These are phyloP conservation scores for Elsinoe fawcettii DNA, from an alignment of 2,329 filamentous ascomycete genomes.

Conservation along the genomic window DNA sequence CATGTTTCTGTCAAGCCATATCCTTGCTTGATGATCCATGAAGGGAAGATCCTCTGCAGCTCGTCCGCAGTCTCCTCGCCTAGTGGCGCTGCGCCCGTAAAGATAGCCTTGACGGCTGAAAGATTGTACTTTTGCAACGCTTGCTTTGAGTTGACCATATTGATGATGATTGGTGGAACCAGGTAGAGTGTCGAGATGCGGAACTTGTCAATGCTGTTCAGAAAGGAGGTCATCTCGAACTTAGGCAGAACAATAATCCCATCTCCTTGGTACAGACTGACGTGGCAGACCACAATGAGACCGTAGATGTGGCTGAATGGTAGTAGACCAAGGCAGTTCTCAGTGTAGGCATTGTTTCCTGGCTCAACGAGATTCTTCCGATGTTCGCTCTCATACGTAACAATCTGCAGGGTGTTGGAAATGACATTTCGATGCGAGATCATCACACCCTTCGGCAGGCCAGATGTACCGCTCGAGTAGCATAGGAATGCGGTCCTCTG, in stretches of 20 bases:
- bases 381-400: constrained; percentile 40
- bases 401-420: constrained; percentile 61
- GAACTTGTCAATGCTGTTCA: constrained; percentile 58
- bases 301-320: constrained; percentile 79
- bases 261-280: constrained; percentile 62
- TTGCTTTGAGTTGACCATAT: constrained; percentile 59
- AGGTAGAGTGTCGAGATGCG: constrained; percentile 61
- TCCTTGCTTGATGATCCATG: constrained; percentile 58
- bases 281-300: constrained; percentile 62
- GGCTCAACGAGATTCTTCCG: constrained; percentile 35
- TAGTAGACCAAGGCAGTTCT: constrained; percentile 59
- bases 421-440: constrained; percentile 75
- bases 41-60: constrained; percentile 53
- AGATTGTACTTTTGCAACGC: constrained; percentile 61
- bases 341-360: constrained; percentile 39
- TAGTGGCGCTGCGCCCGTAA: constrained; percentile 71
- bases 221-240: constrained; percentile 57
- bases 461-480: constrained; percentile 74
- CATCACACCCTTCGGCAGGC: constrained; percentile 67
- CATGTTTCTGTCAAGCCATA: constrained; percentile 74
- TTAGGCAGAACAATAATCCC: constrained; percentile 64
- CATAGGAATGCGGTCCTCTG: constrained; percentile 67
- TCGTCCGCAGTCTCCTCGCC: constrained; percentile 64
- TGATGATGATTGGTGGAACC: constrained; percentile 74
- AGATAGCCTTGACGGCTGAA: constrained; percentile 56